Base-by-base conservation (phyloP, 2,329 filamentous ascomycete species). In the Arthrobotrys sinensis region DNA sequence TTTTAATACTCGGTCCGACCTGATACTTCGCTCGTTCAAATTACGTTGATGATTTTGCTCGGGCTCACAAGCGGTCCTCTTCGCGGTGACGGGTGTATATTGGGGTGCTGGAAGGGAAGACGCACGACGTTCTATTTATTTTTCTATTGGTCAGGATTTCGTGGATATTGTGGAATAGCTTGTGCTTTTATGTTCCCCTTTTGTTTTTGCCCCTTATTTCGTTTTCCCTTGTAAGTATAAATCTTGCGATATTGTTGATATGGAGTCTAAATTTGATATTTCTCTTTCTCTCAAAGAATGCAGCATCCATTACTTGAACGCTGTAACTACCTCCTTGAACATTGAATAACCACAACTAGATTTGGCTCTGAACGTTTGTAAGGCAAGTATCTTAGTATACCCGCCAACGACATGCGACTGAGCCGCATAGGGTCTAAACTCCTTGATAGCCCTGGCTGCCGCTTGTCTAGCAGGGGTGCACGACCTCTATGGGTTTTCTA, bases 1-100 rank as follows among this genome's bases (percentile, higher is more conserved):
- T 71, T 76, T 77, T 77, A 77, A 77, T 77, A 71, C 66, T 66
- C 60, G 66, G 71, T 43, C 45, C 16, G 55, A 14, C 36, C 34
- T 28, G 55, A 60, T 38, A 38, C 66, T 16, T 5, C 57, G 12
- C 43, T 19, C 40, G 24, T 5, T 48, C 55, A 11, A 43, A 24
- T 40, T 1, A 40, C 32, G 3, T 12, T 40, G 12, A 57, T 14
- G 53, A 40, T 57, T 40, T 14, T 12, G 1, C n/a, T 40, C 11
- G 16, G 53, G 16, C 1, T 3, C 34, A 11, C 2, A 40, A 57
- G 8, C 32, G 16, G 6, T n/a, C 34, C 34, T 28, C 36, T 60
- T 60, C 7, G 34, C 34, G 1, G 19, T 43, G 10, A 60, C 5
- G 2, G 36, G 3, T 40, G 19, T 60, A 40, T 40, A 43, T 43